These are phyloP conservation scores for Westerdykella ornata DNA, from an alignment of 2,329 filamentous ascomycete species.

Conservation along the genomic window DNA sequence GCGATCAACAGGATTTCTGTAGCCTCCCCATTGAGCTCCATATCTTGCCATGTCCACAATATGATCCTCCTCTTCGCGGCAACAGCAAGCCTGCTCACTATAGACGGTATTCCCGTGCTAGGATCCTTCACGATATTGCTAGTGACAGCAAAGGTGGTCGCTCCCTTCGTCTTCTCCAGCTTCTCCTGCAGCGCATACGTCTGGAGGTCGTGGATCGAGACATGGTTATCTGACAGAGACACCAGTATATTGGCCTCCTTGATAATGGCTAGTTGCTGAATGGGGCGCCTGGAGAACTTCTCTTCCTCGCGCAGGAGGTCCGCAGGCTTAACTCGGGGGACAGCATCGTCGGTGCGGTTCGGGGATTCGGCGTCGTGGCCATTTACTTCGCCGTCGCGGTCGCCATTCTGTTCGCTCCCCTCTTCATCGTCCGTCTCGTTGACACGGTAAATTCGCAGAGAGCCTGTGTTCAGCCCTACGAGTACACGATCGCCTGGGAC, in stretches of 20 bases:
- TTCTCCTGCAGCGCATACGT: slow-evolving; percentile 77
- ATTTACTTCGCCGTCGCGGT: slow-evolving; percentile 30
- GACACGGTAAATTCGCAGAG: slow-evolving; percentile 81
- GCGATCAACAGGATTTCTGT: slow-evolving; percentile 74
- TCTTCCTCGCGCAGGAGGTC: slow-evolving; percentile 88
- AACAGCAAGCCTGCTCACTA: slow-evolving; percentile 85
- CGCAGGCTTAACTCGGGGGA: slow-evolving; percentile 48
- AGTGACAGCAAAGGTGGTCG: slow-evolving; percentile 83
- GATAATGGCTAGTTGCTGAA: slow-evolving; percentile 91
- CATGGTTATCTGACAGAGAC: slow-evolving; percentile 80
- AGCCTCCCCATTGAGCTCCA: slow-evolving; percentile 70
- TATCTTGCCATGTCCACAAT: slow-evolving; percentile 94
- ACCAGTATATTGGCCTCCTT: slow-evolving; percentile 91
- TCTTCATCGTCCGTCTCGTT: slow-evolving; percentile 54
- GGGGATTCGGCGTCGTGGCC: slow-evolving; percentile 27
- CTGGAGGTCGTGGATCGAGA: slow-evolving; percentile 84
- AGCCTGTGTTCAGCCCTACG: slow-evolving; percentile 84
- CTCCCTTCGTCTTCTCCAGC: slow-evolving; percentile 76
- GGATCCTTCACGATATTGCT: slow-evolving; percentile 92
- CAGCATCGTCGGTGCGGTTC: slow-evolving; percentile 3
- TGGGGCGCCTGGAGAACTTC: slow-evolving; percentile 81
- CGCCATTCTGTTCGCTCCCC: slow-evolving; percentile 26
- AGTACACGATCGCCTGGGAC: slow-evolving; percentile 73
- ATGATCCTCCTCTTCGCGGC: slow-evolving; percentile 86
- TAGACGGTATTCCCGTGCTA: slow-evolving; percentile 79